Percentiles rank a stretch among this genome's conserved stretches.
These are phyloP conservation scores for Leccinum olivaceopallidum DNA, from an alignment of 768 basidiomycete genomes.

Conservation along the genomic window DNA sequence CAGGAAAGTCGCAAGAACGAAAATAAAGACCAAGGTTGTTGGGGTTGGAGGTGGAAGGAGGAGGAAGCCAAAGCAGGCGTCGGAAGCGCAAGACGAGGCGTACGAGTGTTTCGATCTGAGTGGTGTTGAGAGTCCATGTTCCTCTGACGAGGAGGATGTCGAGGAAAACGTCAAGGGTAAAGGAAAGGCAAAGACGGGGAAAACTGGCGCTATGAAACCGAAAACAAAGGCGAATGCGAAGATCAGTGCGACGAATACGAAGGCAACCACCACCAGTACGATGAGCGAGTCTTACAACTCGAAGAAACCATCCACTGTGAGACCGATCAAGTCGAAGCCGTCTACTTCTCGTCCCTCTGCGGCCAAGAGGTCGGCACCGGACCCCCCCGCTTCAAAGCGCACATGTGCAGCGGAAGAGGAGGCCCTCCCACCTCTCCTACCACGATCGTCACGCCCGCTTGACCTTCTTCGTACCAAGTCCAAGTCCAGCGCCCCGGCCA, in stretches of 20 bases:
- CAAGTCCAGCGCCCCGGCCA: neutral
- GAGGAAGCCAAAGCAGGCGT: constrained; percentile 22
- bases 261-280: constrained; percentile 2
- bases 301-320: constrained; percentile 10
- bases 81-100: constrained; percentile 29
- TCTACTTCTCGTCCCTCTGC: neutral
- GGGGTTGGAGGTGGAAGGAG: constrained; percentile 9
- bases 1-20: constrained; percentile 8
- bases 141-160: constrained; percentile 14
- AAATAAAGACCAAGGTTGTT: constrained; percentile 6
- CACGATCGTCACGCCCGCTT: constrained; percentile 27
- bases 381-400: neutral
- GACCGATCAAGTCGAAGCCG: constrained; percentile 5
- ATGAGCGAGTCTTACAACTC: constrained; percentile 12
- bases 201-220: neutral
- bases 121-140: constrained; percentile 23
- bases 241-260: neutral
- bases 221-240: neutral
- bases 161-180: constrained; percentile 5
- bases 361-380: neutral
- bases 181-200: constrained; percentile 7
- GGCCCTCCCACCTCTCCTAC: constrained; percentile 8
- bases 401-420: constrained; percentile 13
- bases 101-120: constrained; percentile 29
- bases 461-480: constrained; percentile 25